These are phyloP conservation scores for Kentomonas sorsogonicus DNA, from an alignment of 208 protist species.

Conservation along the genomic window DNA sequence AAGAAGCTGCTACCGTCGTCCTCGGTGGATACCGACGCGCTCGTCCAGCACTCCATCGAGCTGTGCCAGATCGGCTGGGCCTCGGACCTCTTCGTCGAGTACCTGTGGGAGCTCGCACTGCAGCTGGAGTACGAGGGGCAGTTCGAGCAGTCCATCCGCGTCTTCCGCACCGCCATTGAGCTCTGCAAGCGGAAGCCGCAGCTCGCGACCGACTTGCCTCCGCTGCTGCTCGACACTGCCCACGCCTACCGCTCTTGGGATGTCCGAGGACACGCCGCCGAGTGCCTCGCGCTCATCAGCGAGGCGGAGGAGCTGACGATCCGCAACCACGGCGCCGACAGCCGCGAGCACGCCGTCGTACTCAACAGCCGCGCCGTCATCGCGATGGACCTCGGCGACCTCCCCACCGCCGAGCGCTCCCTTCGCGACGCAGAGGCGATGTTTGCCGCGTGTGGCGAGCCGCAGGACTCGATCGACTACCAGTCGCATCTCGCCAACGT, in stretches of 20 bases:
- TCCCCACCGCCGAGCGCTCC: slow-evolving; percentile 33
- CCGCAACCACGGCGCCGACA: slow-evolving; percentile 41
- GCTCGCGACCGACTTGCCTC: slow-evolving; percentile 36
- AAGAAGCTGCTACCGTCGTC: slow-evolving; percentile 69
- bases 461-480: slow-evolving; percentile 57
- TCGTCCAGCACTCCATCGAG: slow-evolving; percentile 59
- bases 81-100: slow-evolving; percentile 68
- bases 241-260: slow-evolving; percentile 74
- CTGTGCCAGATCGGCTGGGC: slow-evolving; percentile 72
- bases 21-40: slow-evolving; percentile 52
- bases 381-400: slow-evolving; percentile 55
- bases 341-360: slow-evolving; percentile 50
- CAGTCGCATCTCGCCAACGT: slow-evolving; percentile 59
- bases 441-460: slow-evolving; percentile 39
- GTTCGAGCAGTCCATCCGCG: slow-evolving; percentile 43
- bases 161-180: slow-evolving; percentile 55
- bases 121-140: slow-evolving; percentile 59
- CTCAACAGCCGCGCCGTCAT: slow-evolving; percentile 61
- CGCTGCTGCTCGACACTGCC: slow-evolving; percentile 57
- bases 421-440: slow-evolving; percentile 31
- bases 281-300: slow-evolving; percentile 46
- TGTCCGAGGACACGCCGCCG: slow-evolving; percentile 29
- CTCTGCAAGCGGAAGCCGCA: slow-evolving; percentile 65
- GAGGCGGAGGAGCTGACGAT: slow-evolving; percentile 53
- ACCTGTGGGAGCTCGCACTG: slow-evolving; percentile 54